Evolutionary conservation across 164 flowering plant species (phyloP).

Genomic region (Kingdonia uniflora): DNA sequence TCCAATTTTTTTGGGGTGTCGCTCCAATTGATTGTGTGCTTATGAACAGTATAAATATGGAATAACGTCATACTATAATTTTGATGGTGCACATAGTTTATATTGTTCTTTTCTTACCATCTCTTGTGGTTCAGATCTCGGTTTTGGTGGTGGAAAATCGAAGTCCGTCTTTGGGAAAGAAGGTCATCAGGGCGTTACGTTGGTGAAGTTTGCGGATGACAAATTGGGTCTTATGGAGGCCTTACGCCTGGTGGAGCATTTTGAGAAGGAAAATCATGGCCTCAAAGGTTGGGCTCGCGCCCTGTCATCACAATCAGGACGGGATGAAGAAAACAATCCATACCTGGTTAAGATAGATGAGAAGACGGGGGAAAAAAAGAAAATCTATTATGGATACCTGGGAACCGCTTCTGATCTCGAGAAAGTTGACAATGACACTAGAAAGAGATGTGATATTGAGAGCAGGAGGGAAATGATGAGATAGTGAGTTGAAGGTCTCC

Average conservation of each 20-base stretch:
- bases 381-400: constrained; percentile 74
- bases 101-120: not conserved
- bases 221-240: constrained; percentile 72
- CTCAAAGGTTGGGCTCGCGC: constrained; percentile 62
- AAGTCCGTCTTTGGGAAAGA: constrained; percentile 80
- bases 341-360: constrained; percentile 61
- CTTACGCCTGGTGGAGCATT: constrained; percentile 48
- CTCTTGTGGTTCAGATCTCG: constrained; percentile 54
- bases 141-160: constrained; percentile 71
- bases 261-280: constrained; percentile 78
- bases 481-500: no score
- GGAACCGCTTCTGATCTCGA: constrained; percentile 70
- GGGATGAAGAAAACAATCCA: constrained; percentile 74
- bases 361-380: constrained; percentile 59
- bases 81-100: no score
- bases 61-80: no score
- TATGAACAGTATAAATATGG: no score
- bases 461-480: constrained; percentile 42
- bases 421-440: constrained; percentile 72
- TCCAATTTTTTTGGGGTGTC: no score
- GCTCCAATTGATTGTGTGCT: no score
- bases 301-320: constrained; percentile 30
- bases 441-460: constrained; percentile 57
- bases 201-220: constrained; percentile 62
- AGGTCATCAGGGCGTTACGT: constrained; percentile 74